phyloP scores from a whole-genome alignment of 139 green algal genomes.

The Chlorella ohadii region DNA sequence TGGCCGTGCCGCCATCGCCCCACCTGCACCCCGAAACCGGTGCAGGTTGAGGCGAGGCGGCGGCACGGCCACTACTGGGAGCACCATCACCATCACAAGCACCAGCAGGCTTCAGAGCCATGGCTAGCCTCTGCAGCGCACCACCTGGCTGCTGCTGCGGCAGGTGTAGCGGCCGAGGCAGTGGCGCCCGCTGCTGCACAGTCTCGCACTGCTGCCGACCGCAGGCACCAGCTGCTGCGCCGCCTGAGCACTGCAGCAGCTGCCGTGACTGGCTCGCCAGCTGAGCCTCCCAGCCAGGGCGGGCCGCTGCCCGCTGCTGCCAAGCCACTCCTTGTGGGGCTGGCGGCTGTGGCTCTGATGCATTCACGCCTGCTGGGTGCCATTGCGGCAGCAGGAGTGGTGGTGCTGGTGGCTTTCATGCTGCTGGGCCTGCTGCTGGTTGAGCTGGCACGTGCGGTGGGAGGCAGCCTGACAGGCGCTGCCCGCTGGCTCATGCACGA shows the following conservation, averaged over 20 bases:
- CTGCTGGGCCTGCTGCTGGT: slow-evolving; percentile 2
- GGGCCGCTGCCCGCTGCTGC: too few species aligned
- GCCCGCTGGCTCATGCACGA: too few species aligned
- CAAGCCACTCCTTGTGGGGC: slow-evolving; percentile 9
- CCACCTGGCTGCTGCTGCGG: background rate
- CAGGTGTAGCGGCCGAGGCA: slow-evolving; percentile 5
- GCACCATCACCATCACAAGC: too few species aligned
- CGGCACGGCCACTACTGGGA: too few species aligned
- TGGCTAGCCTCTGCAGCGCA: background rate
- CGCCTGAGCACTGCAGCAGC: background rate
- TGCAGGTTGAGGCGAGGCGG: too few species aligned
- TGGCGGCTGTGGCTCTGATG: slow-evolving; percentile 18
- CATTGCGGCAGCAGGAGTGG: background rate
- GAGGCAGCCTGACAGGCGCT: too few species aligned
- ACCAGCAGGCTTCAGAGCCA: background rate
- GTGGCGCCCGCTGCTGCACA: background rate
- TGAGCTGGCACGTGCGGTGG: background rate
- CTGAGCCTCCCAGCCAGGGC: background rate
- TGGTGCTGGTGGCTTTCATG: slow-evolving; percentile 11
- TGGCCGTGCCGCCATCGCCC: too few species aligned
- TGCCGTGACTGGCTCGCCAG: background rate
- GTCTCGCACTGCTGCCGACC: background rate
- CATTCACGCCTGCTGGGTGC: slow-evolving; percentile 2
- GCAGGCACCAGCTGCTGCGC: slow-evolving; percentile 5
- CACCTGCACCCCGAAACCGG: too few species aligned